Base-by-base conservation (phyloP, 257 asterid genomes). In the Solanum lycopersicoides region DNA sequence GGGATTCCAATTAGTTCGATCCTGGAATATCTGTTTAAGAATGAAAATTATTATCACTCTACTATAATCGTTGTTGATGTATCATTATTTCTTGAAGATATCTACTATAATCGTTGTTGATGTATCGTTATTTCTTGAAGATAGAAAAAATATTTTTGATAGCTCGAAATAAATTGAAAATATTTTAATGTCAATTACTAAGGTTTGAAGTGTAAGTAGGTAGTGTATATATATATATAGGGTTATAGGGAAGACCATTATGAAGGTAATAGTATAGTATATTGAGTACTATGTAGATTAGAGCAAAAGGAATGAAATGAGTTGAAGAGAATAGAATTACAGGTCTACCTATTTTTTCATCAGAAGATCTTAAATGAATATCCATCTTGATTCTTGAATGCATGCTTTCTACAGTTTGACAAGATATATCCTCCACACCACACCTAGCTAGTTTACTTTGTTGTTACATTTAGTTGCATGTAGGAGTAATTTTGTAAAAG, bases 301-400 rank as follows among this genome's bases (percentile, higher is more conserved):
- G 68, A 50, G 85, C 85, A 80, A 50, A 80, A 80, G 39, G 69
- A 80, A 80, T 80, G 68, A 59, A 80, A 47, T 47, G 68, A 80
- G 85, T 28, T 45, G 30, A 73, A 73, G 14, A 34, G 79, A 72
- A 34, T 72, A 72, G 79, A 72, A 32, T 32, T 32, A 71, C 82
- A 74, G 82, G 82, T 10, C 32, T 74, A 74, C 6, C 15, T 32
- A 71, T 71, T 15, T 1, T 5, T n/a, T 18, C 39, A 77, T 37
- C 21, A 50, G 60, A 30, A 79, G 84, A 79, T 79, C 84, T 28
- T 79, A 56, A 30, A 80, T 80, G 30, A 80, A 47, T 80, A 80
- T 80, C 85, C 68, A 28, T 80, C 3, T 50, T 80, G 85, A 80
- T 80, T 80, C 45, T 18, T 80, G 66, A 80, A 47, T 73, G 85